Evolutionary conservation across 2,329 filamentous ascomycete species (phyloP).

Genomic region (Kalaharituber pfeilii): DNA sequence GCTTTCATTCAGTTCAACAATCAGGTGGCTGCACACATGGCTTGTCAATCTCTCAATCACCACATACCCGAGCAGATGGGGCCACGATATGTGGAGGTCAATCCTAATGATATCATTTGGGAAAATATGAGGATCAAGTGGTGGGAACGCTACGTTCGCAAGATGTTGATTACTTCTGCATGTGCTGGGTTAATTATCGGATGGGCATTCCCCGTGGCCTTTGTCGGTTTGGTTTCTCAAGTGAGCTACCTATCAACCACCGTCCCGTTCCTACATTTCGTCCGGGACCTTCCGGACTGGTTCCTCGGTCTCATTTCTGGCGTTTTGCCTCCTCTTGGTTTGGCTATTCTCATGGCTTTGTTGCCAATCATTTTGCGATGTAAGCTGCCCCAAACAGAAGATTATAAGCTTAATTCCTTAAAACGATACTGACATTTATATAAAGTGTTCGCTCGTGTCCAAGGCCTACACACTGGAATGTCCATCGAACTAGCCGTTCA

Average conservation of each 20-base stretch:
- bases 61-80: constrained; percentile 89
- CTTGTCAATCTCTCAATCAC: constrained; percentile 78
- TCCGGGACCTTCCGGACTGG: constrained; percentile 42
- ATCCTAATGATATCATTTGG: constrained; percentile 84
- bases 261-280: constrained; percentile 52
- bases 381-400: constrained; percentile 5
- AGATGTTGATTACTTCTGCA: constrained; percentile 44
- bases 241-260: constrained; percentile 49
- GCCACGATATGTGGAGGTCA: constrained; percentile 80
- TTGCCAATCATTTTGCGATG: constrained; percentile 54
- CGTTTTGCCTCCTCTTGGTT: constrained; percentile 62
- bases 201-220: constrained; percentile 81
- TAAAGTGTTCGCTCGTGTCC: constrained; percentile 19
- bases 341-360: constrained; percentile 61
- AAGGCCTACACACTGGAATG: constrained; percentile 22
- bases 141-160: constrained; percentile 75
- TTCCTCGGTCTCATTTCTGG: constrained; percentile 58
- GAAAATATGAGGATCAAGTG: constrained; percentile 91
- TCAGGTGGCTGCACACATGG: constrained; percentile 95
- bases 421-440: constrained; percentile 14
- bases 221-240: constrained; percentile 68
- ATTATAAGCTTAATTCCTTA: constrained; percentile 8
- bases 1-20: constrained; percentile 98
- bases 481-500: constrained; percentile 41
- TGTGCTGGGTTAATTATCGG: constrained; percentile 64